Conservation (phyloP, 2,329 filamentous ascomycete species). For the Neofusicoccum cordaticola region DNA sequence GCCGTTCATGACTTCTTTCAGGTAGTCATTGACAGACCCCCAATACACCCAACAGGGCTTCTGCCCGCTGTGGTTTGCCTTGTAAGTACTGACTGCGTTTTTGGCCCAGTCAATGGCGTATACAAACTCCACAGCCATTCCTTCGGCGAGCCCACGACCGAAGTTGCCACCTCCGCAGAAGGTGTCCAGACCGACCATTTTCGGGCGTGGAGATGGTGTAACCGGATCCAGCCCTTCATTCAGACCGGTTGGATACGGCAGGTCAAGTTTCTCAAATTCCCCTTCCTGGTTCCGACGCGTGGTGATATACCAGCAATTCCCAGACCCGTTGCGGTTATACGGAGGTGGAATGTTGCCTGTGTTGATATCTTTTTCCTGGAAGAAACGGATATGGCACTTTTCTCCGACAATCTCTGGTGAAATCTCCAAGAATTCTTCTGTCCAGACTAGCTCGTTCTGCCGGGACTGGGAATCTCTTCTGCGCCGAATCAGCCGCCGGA, state of each 20-base stretch:
- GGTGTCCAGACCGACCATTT: conserved; percentile 60
- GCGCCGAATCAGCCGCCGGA: conserved; percentile 57
- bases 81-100: conserved; percentile 68
- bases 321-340: conserved; percentile 64
- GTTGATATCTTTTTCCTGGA: conserved; percentile 36
- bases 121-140: conserved; percentile 61
- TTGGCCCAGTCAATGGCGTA: conserved; percentile 67
- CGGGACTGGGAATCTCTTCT: conserved; percentile 36
- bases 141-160: conserved; percentile 72
- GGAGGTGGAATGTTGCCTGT: conserved; percentile 52
- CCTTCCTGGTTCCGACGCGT: not conserved
- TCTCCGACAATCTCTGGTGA: conserved; percentile 39
- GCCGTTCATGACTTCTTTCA: conserved; percentile 56
- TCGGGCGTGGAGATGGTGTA: not conserved
- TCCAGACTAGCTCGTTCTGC: conserved; percentile 61
- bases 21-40: conserved; percentile 70
- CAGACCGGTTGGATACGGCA: conserved; percentile 29
- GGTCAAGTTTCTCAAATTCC: not conserved
- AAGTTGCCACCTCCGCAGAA: conserved; percentile 79
- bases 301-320: conserved; percentile 66
- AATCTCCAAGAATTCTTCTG: conserved; percentile 44
- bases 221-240: conserved; percentile 57
- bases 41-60: conserved; percentile 55
- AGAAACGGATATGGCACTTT: conserved; percentile 61
- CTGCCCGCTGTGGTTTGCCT: conserved; percentile 58